Evolutionary conservation across 2,329 filamentous ascomycete species (phyloP), one percentile per base, ranked within the genome.

Genomic region (Ceratocystis colombiana): DNA sequence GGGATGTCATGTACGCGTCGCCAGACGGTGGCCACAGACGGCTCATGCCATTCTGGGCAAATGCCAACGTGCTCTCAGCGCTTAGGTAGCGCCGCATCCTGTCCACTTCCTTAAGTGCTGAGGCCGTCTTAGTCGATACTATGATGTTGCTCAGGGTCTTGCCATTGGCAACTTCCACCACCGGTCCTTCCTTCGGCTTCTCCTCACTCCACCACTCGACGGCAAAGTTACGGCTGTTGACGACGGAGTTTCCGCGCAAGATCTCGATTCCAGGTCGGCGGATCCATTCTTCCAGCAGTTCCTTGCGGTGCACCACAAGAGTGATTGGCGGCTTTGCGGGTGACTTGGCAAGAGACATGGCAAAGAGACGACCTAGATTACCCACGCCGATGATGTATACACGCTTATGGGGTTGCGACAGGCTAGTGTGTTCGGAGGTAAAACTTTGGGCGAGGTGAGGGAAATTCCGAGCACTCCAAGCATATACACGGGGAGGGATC

Each of bases 41-140:
- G 41, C 89, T 91, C 84, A 96, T 88, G 61, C 93, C 93, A 71
- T 96, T 96, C 71, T 96, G 92, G 28, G 90, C 77, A 71, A 96
- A 89, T 12, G 88, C 80, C n/a, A 96, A 83, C 0, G 89, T 88
- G n/a, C 86, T 89, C 2, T 79, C 75, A 2, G 77, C 74, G 69
- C 84, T 80, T 1, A 86, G 80, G 64, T 96, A 83, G 0, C 82
- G 75, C 5, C 82, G 77, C 15, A 96, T 75, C 20, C 77, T 73
- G 64, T 80, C 79, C 4, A 80, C 75, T 50, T 88, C 87, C 1
- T 80, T 76, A n/a, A 89, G 74, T 0, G 89, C 88, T 46, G 83
- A 77, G 2, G 83, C 77, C 0, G 90, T 84, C 75, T 96, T 96
- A 37, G 87, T 89, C 2, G 88, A 82, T 28, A 96, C 77, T 69